phyloP scores from a whole-genome alignment of 169 alveolate species.

The Plasmodium gaboni region DNA sequence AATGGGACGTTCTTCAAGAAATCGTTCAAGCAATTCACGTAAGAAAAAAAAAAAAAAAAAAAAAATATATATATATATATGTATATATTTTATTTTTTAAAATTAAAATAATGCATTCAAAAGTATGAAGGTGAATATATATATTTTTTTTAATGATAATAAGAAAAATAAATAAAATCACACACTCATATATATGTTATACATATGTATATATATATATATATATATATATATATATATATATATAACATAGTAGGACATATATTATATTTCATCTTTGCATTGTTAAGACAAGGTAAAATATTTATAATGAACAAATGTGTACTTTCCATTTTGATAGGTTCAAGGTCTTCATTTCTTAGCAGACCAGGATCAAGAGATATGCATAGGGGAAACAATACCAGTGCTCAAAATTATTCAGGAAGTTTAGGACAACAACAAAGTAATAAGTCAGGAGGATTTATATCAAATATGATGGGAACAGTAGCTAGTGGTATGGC shows the following conservation, averaged over 20 bases:
- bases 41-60: conserved; percentile 19
- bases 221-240: too few relatives aligned
- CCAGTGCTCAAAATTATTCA: conserved; percentile 55
- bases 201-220: too few relatives aligned
- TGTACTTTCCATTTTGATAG: conserved; percentile 3
- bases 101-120: too few relatives aligned
- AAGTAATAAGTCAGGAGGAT: conserved; percentile 37
- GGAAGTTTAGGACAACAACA: conserved; percentile 59
- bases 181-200: too few relatives aligned
- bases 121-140: background rate
- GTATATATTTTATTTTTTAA: background rate
- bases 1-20: conserved; percentile 75
- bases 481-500: conserved; percentile 79
- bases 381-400: conserved; percentile 35
- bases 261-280: too few relatives aligned
- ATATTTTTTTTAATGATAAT: background rate
- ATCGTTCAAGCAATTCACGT: conserved; percentile 74
- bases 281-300: too few relatives aligned
- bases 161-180: background rate
- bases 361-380: conserved; percentile 32
- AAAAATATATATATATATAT: background rate
- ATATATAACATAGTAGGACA: too few relatives aligned
- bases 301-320: background rate
- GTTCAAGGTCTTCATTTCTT: conserved; percentile 53
- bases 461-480: conserved; percentile 76